Evolutionary conservation across 2,329 filamentous ascomycete genomes (phyloP), one percentile per base, ranked within the genome.

Genomic region (Trichoderma oligosporum): DNA sequence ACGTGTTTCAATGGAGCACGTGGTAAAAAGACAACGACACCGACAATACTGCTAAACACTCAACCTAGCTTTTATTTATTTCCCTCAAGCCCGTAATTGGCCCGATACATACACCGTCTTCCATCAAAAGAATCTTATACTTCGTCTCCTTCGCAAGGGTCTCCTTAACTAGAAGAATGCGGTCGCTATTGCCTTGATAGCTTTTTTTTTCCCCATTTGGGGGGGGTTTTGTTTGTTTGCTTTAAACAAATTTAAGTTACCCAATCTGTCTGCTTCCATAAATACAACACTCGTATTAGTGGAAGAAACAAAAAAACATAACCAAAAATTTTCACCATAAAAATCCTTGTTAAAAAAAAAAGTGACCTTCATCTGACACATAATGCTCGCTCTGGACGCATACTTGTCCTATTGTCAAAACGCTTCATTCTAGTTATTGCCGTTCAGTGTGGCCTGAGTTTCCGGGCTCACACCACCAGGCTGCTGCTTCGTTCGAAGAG

Each of bases 401-500:
- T 36, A 41, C 41, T 54, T 24, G 39, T 52, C 7, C n/a, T n/a
- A n/a, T n/a, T n/a, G 24, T 45, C 29, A 14, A 54, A 22, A 54
- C 16, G 51, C 51, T 33, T 39, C 7, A 27, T 14, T 39, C 35
- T 52, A 59, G 58, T 56, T 62, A 16, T 53, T 61, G 27, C 63
- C 63, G 49, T 65, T 66, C 42, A 64, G 46, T 6, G 56, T 57
- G 24, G 61, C 60, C 16, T 61, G 57, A 7, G 58, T 57, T 31
- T 49, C 53, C 8, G 62, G 60, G 38, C 54, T 60, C 33, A 78
- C 74, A 7, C 76, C 35, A 66, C 70, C 11, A 67, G 65, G 38
- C 66, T 75, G 70, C 14, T 76, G 77, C 74, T 82, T 82, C 16
- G 76, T 74, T 62, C 81, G 78, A 59, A 84, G 73, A 6, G 81